Evolutionary conservation across 352 stramenopile species (phyloP).

Genomic region (Phytopythium boreale): DNA sequence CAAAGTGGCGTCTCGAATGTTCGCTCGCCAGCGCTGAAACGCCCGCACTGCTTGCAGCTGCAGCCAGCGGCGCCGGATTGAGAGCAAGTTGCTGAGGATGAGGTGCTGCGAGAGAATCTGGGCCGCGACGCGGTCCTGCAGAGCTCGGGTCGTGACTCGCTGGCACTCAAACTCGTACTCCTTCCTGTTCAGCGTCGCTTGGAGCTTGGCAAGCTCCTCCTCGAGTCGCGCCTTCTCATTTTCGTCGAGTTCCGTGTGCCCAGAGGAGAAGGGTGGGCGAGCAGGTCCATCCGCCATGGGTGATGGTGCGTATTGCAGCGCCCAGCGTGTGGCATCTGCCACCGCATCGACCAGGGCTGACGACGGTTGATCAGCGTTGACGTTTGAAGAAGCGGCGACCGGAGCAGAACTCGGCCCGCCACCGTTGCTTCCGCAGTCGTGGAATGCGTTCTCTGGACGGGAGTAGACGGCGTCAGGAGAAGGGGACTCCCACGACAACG

Average conservation of each 20-base stretch:
- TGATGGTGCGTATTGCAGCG: not conserved
- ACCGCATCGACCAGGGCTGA: not conserved
- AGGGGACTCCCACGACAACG: constrained; percentile 3
- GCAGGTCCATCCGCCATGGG: not conserved
- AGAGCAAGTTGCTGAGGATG: constrained; percentile 35
- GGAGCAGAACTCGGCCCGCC: not conserved
- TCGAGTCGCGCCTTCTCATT: not conserved
- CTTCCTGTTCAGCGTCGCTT: not conserved
- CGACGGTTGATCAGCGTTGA: not conserved
- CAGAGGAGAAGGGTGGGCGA: no score
- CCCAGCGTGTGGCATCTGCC: constrained; percentile 2
- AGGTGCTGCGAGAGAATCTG: not conserved
- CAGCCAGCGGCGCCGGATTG: constrained; percentile 21
- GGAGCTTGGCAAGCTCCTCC: not conserved
- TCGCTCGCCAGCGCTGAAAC: constrained; percentile 30
- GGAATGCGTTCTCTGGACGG: not conserved
- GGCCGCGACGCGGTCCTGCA: not conserved
- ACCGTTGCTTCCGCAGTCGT: not conserved
- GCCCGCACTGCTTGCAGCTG: constrained; percentile 22
- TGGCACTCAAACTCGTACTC: constrained; percentile 6
- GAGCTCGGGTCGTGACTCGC: not conserved
- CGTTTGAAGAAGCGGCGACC: not conserved
- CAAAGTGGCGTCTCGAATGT: not conserved
- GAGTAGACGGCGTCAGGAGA: not conserved
- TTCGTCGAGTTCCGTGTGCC: not conserved